Percentiles rank a stretch among this genome's conserved stretches.
Conservation (phyloP, 2,329 filamentous ascomycete genomes). For the Monilinia fructigena region DNA sequence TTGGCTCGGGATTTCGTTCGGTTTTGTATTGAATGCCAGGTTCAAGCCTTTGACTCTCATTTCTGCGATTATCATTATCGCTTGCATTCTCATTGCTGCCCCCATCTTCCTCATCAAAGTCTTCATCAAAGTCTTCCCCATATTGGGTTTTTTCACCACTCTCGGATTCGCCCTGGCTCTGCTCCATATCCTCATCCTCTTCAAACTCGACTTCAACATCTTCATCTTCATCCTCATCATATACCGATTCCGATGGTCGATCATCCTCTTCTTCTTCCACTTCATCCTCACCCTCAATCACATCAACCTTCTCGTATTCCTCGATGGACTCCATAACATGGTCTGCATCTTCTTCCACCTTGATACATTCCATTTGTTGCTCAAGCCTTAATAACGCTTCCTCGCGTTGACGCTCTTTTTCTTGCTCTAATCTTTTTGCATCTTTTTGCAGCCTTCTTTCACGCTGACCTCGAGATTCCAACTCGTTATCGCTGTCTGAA, state of each 20-base stretch:
- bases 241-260: constrained; percentile 9
- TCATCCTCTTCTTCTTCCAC: constrained; percentile 14
- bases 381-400: constrained; percentile 9
- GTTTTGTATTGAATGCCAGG: background rate
- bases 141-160: background rate
- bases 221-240: constrained; percentile 16
- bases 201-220: constrained; percentile 1
- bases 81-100: background rate
- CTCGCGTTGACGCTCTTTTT: constrained; percentile 11
- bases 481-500: constrained; percentile 28
- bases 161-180: background rate
- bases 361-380: constrained; percentile 7
- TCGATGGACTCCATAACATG: constrained; percentile 16
- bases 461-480: constrained; percentile 6
- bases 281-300: constrained; percentile 13
- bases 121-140: constrained; percentile 5
- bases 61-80: background rate
- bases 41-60: background rate
- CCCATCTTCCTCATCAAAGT: constrained; percentile 5
- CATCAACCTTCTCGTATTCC: constrained; percentile 10
- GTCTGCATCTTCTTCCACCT: constrained; percentile 13
- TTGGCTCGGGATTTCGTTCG: background rate
- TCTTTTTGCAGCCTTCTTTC: constrained; percentile 15
- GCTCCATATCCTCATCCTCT: background rate
- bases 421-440: constrained; percentile 9